These are phyloP conservation scores for Phytophthora cryptogea DNA, from an alignment of 352 stramenopile species.

Conservation along the genomic window DNA sequence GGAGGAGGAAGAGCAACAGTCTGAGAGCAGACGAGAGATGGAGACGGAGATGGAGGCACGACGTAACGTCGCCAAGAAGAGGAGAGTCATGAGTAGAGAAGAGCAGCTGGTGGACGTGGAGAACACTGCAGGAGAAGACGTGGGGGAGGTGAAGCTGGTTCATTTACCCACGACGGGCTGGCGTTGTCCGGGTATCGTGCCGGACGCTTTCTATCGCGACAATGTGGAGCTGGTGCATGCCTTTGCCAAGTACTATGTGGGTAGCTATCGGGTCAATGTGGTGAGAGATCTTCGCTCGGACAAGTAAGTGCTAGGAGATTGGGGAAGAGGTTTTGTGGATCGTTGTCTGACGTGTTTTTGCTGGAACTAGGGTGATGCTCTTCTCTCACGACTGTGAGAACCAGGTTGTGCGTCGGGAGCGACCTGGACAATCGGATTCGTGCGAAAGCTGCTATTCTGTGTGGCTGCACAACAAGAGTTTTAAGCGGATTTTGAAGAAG, in stretches of 20 bases:
- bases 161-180: slow-evolving; percentile 59
- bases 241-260: slow-evolving; percentile 74
- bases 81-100: slow-evolving; percentile 13
- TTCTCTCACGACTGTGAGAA: slow-evolving; percentile 79
- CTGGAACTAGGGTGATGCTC: slow-evolving; percentile 52
- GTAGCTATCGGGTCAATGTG: slow-evolving; percentile 62
- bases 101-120: slow-evolving; percentile 5
- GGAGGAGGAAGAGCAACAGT: slow-evolving; percentile 16
- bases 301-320: slow-evolving; percentile 39
- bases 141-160: slow-evolving; percentile 19
- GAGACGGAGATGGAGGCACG: slow-evolving; percentile 15
- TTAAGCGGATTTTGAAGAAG: slow-evolving; percentile 71
- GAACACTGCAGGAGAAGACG: neutral
- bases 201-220: slow-evolving; percentile 54
- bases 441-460: slow-evolving; percentile 60
- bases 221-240: slow-evolving; percentile 59
- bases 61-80: slow-evolving; percentile 15
- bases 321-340: neutral
- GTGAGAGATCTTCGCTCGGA: slow-evolving; percentile 68
- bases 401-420: slow-evolving; percentile 49
- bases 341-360: slow-evolving; percentile 6
- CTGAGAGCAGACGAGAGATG: slow-evolving; percentile 13
- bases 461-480: slow-evolving; percentile 70
- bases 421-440: slow-evolving; percentile 47
- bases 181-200: slow-evolving; percentile 63